Evolutionary conservation across 225 moss, liverwort and hornwort genomes (phyloP), one percentile per base, ranked within the genome.

Genomic region (Polytrichum formosum): DNA sequence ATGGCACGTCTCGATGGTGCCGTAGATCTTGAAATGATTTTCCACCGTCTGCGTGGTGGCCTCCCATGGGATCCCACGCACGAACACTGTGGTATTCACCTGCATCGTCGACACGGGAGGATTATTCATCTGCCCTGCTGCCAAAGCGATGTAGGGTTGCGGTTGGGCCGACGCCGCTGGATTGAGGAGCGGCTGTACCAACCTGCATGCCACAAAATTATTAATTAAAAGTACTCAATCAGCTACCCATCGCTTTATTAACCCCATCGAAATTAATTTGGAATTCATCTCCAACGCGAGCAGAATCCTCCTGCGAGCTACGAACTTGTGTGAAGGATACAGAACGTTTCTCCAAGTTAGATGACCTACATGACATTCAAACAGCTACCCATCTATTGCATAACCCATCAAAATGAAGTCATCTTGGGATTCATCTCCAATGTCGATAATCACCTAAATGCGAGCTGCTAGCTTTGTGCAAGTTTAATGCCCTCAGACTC

Each of bases 41-140:
- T 83, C 86, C 0, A 86, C 78, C 0, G 80, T 59, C 25, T 86
- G 80, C 23, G 83, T 86, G 13, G 86, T 83, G 37, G 78, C 80
- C 28, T 86, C 86, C 53, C 86, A 73, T 13, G 86, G 83, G 1
- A 86, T 71, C 26, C 86, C 86, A 4, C 86, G 86, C 22, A 83
- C 80, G 27, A 86, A 86, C 6, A 86, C 86, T 0, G 86, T 86
- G 18, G 77, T 83, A 66, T 83, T 86, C 18, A 61, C 54, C 4
- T 23, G 7, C 21, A 30, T 22, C 21, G 58, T 23, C 6, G 58
- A 6, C 21, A 58, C 9, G 21, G 58, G 21, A 16, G 62, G 62
- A 26, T 63, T 63, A 23, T 46, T 46, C 46, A 46, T 13, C 16
- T 46, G 30, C 35, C 20, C 66, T 37, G 66, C 54, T 53, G 67